phyloP scores from a whole-genome alignment of 2,329 filamentous ascomycete genomes.

The Elsinoe necatrix region DNA sequence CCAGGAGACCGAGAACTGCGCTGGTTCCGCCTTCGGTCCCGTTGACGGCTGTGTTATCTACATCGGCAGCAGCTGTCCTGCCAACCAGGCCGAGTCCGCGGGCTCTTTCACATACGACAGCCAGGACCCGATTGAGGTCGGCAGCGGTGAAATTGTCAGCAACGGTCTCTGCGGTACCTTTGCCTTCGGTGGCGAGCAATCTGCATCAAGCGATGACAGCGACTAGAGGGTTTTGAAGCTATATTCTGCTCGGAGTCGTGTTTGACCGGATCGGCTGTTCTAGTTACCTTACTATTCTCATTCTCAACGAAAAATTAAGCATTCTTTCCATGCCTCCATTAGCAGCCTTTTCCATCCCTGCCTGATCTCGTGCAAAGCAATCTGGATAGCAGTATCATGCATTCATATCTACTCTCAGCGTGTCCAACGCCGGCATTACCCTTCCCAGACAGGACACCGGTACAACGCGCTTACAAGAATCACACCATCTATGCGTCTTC shows the following conservation, averaged over 20 bases:
- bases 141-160: constrained; percentile 3
- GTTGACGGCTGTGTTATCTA: not conserved
- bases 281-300: not conserved
- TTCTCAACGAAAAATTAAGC: not conserved
- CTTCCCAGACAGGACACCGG: not conserved
- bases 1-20: constrained; percentile 1
- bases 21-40: not conserved
- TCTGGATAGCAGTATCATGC: too few relatives aligned
- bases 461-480: not conserved
- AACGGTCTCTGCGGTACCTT: constrained; percentile 12
- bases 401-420: not conserved
- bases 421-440: not conserved
- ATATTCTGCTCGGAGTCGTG: not conserved
- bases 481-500: constrained; percentile 28
- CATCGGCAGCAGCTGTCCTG: not conserved
- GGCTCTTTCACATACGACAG: constrained; percentile 2
- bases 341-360: too few relatives aligned
- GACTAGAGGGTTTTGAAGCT: not conserved
- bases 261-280: not conserved
- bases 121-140: not conserved
- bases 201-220: not conserved
- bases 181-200: not conserved
- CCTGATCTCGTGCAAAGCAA: too few relatives aligned
- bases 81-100: not conserved
- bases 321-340: too few relatives aligned